These are phyloP conservation scores for Calocybe gangraenosa DNA, from an alignment of 768 basidiomycete species.

Conservation along the genomic window DNA sequence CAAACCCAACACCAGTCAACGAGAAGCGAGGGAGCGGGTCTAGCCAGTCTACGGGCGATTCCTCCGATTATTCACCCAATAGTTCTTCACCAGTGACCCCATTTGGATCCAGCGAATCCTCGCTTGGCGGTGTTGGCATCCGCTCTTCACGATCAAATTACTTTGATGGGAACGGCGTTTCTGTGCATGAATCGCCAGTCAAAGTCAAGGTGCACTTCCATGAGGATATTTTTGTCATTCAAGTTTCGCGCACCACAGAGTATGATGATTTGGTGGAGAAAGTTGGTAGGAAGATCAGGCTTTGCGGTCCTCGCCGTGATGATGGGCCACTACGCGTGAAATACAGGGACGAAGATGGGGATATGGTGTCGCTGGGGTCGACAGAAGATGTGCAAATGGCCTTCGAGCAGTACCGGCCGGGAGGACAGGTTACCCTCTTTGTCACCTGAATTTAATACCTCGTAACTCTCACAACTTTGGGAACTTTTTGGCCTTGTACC, in stretches of 20 bases:
- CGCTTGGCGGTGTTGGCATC: conserved; percentile 54
- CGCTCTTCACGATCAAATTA: conserved; percentile 53
- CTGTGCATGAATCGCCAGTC: conserved; percentile 41
- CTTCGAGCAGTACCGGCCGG: conserved; percentile 77
- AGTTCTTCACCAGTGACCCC: conserved; percentile 86
- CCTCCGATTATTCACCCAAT: conserved; percentile 79
- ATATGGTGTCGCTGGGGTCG: conserved; percentile 81
- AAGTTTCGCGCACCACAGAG: conserved; percentile 75
- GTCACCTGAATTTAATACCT: conserved; percentile 52
- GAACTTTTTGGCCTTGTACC: not conserved
- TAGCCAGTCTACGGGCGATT: conserved; percentile 74
- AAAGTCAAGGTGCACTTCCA: conserved; percentile 95
- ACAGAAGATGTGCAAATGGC: conserved; percentile 95
- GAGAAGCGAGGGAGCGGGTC: conserved; percentile 82
- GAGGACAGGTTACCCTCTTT: conserved; percentile 78
- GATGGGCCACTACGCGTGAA: conserved; percentile 82
- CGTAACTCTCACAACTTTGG: conserved; percentile 8
- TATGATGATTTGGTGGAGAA: conserved; percentile 84
- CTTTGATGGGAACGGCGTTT: conserved; percentile 29
- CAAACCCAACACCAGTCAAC: conserved; percentile 34
- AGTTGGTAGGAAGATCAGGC: conserved; percentile 88
- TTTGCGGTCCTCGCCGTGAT: conserved; percentile 80
- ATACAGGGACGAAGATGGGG: conserved; percentile 91
- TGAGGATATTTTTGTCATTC: conserved; percentile 93
- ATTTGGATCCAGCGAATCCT: conserved; percentile 86